These are phyloP conservation scores for Nidularia pulvinata DNA, from an alignment of 768 basidiomycete genomes.

Conservation along the genomic window DNA sequence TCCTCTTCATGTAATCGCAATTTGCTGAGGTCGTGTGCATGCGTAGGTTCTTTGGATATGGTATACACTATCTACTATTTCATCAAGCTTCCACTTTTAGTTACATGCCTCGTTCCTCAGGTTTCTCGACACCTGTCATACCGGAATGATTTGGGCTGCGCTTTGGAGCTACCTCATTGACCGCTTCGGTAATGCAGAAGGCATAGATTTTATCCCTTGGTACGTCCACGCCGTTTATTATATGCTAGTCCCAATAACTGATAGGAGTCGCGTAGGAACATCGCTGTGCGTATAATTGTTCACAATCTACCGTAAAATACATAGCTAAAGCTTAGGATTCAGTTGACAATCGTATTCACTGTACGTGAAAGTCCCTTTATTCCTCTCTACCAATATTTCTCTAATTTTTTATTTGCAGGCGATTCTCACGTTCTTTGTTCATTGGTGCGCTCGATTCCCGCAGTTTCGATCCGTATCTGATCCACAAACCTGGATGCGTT, in stretches of 20 bases:
- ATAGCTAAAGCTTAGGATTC: background rate
- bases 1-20: background rate
- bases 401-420: conserved; percentile 21
- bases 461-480: background rate
- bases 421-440: conserved; percentile 46
- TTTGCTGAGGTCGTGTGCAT: background rate
- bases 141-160: conserved; percentile 28
- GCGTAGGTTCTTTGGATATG: too few relatives aligned
- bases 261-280: background rate
- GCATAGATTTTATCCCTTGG: conserved; percentile 45
- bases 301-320: background rate
- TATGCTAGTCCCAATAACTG: background rate
- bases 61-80: too few relatives aligned
- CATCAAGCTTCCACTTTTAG: background rate
- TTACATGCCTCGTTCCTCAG: conserved; percentile 20
- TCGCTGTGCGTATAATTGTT: background rate
- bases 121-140: conserved; percentile 34
- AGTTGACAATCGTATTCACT: conserved; percentile 33
- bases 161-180: conserved; percentile 40
- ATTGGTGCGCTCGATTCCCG: conserved; percentile 32
- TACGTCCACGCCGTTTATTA: conserved; percentile 10
- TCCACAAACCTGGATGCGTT: background rate
- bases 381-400: background rate
- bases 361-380: conserved; percentile 11
- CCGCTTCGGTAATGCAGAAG: conserved; percentile 33